Base-by-base conservation (phyloP, 1,139 yeast species). In the Chernovozyma aurita region DNA sequence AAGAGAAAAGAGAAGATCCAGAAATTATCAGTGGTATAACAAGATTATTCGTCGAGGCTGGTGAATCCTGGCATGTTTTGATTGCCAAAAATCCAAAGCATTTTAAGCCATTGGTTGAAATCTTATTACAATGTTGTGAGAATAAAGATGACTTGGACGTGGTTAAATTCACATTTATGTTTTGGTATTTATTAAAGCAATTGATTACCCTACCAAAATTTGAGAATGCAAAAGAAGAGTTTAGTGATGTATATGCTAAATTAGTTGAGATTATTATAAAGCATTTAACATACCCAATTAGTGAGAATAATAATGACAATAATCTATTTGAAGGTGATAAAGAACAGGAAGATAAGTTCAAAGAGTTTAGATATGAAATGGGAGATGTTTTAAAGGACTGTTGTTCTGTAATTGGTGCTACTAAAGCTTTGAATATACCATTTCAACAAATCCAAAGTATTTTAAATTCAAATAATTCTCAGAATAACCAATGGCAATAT, bases 341-440 rank as follows among this genome's bases (percentile, higher is more conserved):
- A 43, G 97, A 88, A 57, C 85, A 79, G 40, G 96, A 88, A 55
- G 99, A 92, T 53, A 86, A 86, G 56, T 94, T 94, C 57, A 81
- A 86, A 51, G 95, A 87, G 38, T 92, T 90, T 60, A 73, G 99
- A 50, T 94, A 92, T 59, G 96, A 88, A 43, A 86, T 92, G 85
- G 97, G 97, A 22, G 97, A 92, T 56, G 95, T 92, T 11, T 66
- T 94, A 44, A 94, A 92, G 54, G 96, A 90, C 56, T 88, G 97
- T 61, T 86, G 97, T 48, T 85, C 86, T 2, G 90, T 92, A 3
- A 80, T 86, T 29, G 97, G 97, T 0, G 73, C 95, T 3, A 63
- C 76, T 4, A 66, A 61, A 30, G 88, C 96, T 0, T 65, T 94
- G 25, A 61, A 63, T 30, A 73, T 78, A 35, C 86, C 90, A 16